Base-by-base conservation (phyloP, 805 yeast genomes). In the Yamadazyma kitorensis region DNA sequence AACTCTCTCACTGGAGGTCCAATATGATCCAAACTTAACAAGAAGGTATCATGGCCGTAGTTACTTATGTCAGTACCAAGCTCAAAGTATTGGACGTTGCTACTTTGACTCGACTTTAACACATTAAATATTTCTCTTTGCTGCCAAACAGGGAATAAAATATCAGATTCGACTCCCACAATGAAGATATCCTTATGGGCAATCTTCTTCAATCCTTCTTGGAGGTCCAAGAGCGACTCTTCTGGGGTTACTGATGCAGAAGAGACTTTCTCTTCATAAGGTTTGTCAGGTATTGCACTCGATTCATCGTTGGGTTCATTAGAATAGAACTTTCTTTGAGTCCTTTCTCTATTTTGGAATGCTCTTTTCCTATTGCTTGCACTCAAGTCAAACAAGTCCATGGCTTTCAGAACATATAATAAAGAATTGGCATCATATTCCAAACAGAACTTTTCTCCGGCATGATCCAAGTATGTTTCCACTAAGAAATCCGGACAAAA, bases 91-190 rank as follows among this genome's bases (percentile, higher is more conserved):
- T 82, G 70, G 22, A 51, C 44, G 16, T 48, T 46, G 3, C 51
- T 39, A 12, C 45, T 37, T 26, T 38, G 31, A 26, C 45, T 43
- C 27, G 67, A 66, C 33, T 55, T 61, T 29, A 89, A 67, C 23
- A 78, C 75, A 11, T 76, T 74, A 18, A 78, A 80, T 37, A 86
- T 79, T 54, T 89, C 96, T 37, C 80, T 61, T 59, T 89, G 97
- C 63, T 89, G 97, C 95, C 96, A 86, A 23, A 82, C 86, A 1
- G 97, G 97, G 68, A 89, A 89, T 33, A 89, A 68, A 25, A 85
- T 84, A 55, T 89, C 97, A 1, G 93, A 82, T 52, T 86, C 93
- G n/a, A 88, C 96, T 8, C 97, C 97, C 33, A 89, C 73, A 4
- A 89, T 86, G 36, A 89, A 65, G 3, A 85, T 70, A 21, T 83